Evolutionary conservation across 2,329 filamentous ascomycete species (phyloP).

Genomic region (Microsporum audouinii): DNA sequence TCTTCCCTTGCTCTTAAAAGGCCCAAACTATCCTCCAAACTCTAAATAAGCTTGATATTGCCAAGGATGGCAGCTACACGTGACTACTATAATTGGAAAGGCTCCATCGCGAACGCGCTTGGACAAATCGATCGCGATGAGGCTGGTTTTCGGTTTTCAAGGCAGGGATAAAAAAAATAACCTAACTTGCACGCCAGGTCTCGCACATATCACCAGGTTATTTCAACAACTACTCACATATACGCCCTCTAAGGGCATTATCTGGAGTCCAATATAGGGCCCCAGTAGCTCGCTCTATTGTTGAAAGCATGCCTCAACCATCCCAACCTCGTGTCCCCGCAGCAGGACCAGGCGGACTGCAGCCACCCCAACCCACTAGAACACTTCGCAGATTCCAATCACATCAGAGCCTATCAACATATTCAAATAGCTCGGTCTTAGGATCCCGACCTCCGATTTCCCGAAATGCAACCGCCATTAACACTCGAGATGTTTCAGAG

Average conservation of each 20-base stretch:
- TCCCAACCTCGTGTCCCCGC: conserved; percentile 8
- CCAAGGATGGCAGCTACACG: not conserved
- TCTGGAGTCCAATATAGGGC: not conserved
- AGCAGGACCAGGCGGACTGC: not conserved
- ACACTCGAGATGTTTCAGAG: conserved; percentile 14
- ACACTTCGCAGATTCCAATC: conserved; percentile 64
- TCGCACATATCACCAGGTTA: not conserved
- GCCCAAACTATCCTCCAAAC: not conserved
- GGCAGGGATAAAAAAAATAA: not conserved
- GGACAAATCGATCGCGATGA: not conserved
- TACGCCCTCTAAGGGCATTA: not conserved
- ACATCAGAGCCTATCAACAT: conserved; percentile 53
- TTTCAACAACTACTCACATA: not conserved
- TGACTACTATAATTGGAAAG: not conserved
- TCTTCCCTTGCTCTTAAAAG: not conserved
- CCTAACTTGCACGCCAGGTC: not conserved
- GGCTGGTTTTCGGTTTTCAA: not conserved
- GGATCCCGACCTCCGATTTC: conserved; percentile 49
- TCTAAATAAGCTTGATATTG: not conserved
- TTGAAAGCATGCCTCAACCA: conserved; percentile 1
- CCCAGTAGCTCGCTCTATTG: not conserved
- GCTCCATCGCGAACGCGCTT: not conserved
- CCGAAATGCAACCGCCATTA: conserved; percentile 17
- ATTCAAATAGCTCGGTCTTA: conserved; percentile 37
- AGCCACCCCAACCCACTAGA: conserved; percentile 49